Conservation (phyloP, 2,329 filamentous ascomycete species). For the Lasiodiplodia hormozganensis region DNA sequence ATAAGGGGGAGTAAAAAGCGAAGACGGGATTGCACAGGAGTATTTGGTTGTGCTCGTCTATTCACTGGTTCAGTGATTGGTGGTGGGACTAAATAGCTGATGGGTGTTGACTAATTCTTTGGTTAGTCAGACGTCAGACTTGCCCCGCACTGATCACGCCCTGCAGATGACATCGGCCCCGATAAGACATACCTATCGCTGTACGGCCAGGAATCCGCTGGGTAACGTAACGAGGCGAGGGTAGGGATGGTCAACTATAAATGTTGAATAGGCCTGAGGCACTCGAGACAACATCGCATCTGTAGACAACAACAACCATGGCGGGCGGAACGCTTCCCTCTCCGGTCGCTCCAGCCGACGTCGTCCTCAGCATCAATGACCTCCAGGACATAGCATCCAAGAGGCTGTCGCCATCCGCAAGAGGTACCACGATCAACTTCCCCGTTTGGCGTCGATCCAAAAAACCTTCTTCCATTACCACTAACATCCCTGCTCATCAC, state of each 20-base stretch:
- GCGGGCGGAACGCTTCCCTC: not conserved
- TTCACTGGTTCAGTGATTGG: no score
- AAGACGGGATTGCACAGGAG: not conserved
- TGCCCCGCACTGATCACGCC: not conserved
- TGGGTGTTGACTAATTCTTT: not conserved
- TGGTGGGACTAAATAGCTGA: not conserved
- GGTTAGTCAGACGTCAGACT: not conserved
- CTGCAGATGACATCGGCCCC: not conserved
- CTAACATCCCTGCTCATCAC: not conserved
- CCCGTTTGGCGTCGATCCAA: not conserved
- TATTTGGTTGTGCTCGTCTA: accelerated
- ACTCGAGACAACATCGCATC: not conserved
- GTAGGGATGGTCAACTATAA: no score
- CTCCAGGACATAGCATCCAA: constrained; percentile 38
- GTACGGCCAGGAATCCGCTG: not conserved
- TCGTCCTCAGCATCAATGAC: constrained; percentile 47
- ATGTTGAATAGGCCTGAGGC: not conserved
- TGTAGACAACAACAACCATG: not conserved
- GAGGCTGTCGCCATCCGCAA: constrained; percentile 31
- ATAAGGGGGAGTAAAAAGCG: not conserved
- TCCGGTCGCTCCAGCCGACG: not conserved
- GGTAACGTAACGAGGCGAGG: not conserved
- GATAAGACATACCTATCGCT: not conserved
- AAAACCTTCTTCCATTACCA: not conserved
- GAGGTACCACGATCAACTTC: constrained; percentile 20